Base-by-base conservation (phyloP, 1,139 yeast species). In the Spathaspora sp. region DNA sequence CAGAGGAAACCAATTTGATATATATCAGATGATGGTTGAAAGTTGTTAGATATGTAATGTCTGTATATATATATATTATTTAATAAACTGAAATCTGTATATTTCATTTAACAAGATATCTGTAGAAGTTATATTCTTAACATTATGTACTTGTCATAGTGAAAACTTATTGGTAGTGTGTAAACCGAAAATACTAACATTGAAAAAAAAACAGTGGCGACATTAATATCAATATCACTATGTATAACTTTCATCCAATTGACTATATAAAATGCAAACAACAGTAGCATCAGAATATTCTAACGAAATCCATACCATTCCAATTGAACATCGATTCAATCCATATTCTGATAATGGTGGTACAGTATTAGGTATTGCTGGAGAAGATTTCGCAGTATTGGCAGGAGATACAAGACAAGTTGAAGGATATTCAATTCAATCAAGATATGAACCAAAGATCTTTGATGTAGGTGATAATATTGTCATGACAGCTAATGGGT, bases 361-460 rank as follows among this genome's bases (percentile, higher is more conserved):
- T 59, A 91, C 98, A 7, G 93, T 91, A 48, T 74, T 93, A 55
- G 99, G 98, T 49, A 93, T 93, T 68, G 97, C 99, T 2, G 99
- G 99, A 42, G 89, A 89, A 63, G 98, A 93, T 67, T 93, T 90
- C 61, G 97, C 97, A 26, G 95, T 93, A 37, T 77, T 93, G 51
- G 99, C 99, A 1, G 98, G 99, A 43, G 99, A 95, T 67, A 93
- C 99, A 17, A 86, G 99, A 73, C 96, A 88, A 64, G 90, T 96
- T 7, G 86, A 87, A 33, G 99, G 97, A 31, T 93, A 89, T 70
- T 85, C 90, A 52, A 95, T 93, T 67, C 90, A 93, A 65, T 84
- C 97, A 17, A 82, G 99, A 61, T 86, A 87, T 65, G 95, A 89
- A 66, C 95, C 96, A 41, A 90, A 89, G 67, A 88, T 93, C 47